Conservation (phyloP, 306 rosid species). For the Pterocarpus santalinus region DNA sequence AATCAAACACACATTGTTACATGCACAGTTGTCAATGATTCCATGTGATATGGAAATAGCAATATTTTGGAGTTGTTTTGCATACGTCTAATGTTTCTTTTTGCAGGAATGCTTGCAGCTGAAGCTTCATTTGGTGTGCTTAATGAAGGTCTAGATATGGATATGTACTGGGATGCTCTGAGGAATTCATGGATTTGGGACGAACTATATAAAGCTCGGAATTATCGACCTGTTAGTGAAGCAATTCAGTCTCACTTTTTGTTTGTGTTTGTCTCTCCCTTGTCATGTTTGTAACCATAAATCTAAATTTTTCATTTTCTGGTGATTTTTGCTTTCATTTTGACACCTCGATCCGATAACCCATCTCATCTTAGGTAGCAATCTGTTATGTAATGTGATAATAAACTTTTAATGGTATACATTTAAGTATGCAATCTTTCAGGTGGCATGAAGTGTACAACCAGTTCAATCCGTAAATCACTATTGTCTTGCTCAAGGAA, state of each 20-base stretch:
- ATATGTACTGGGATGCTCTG: conserved; percentile 80
- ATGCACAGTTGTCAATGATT: conserved; percentile 11
- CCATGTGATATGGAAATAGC: conserved; percentile 10
- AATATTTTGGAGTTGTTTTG: conserved; percentile 22
- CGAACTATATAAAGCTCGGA: conserved; percentile 79
- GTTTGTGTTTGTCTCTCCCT: neutral
- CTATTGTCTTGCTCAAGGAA: conserved; percentile 15
- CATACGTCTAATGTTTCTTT: conserved; percentile 20
- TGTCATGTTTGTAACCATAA: conserved; percentile 1
- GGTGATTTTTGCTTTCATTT: conserved; percentile 36
- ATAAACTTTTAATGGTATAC: conserved; percentile 18
- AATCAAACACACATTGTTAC: conserved; percentile 33
- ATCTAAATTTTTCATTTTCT: neutral
- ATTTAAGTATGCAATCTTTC: neutral
- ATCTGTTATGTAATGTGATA: conserved; percentile 2
- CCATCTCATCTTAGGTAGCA: conserved; percentile 30
- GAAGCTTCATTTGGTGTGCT: conserved; percentile 78
- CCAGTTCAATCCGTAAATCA: conserved; percentile 8
- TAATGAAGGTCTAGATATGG: conserved; percentile 71
- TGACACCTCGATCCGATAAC: conserved; percentile 21
- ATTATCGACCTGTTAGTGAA: conserved; percentile 81
- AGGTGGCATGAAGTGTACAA: neutral
- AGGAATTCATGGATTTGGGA: conserved; percentile 93
- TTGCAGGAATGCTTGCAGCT: conserved; percentile 95
- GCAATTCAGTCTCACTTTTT: conserved; percentile 40